Evolutionary conservation across 306 rosid species (phyloP).

Genomic region (Medicago arabica): DNA sequence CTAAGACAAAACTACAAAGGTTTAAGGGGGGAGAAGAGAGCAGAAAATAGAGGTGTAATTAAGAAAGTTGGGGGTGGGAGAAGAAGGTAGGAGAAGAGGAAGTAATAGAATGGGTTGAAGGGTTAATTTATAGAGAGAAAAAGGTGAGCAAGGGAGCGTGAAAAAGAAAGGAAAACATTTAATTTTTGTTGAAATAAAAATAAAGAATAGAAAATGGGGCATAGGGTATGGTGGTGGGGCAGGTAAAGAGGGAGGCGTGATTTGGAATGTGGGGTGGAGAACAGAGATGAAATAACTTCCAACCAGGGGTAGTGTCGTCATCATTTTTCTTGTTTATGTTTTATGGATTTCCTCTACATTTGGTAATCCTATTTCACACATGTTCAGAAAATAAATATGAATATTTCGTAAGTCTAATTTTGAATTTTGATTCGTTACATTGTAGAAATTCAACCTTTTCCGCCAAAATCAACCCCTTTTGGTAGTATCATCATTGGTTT

Average conservation of each 20-base stretch:
- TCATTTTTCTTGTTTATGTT: too few species aligned
- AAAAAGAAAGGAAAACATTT: slow-evolving; percentile 14
- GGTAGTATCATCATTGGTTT: too few species aligned
- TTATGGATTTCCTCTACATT: too few species aligned
- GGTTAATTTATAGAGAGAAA: slow-evolving; percentile 60
- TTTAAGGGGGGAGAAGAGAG: slow-evolving; percentile 49
- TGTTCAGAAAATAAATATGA: too few species aligned
- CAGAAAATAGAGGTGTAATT: neutral
- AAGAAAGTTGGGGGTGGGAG: slow-evolving; percentile 1
- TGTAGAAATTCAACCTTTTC: too few species aligned
- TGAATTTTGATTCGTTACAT: too few species aligned
- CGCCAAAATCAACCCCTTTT: too few species aligned
- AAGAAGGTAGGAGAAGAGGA: slow-evolving; percentile 45
- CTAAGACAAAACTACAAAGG: neutral
- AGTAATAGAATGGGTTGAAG: slow-evolving; percentile 40
- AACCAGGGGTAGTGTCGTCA: slow-evolving; percentile 17
- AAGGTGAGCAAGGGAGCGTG: neutral
- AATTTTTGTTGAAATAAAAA: neutral
- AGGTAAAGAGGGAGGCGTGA: slow-evolving; percentile 2
- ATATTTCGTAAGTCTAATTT: too few species aligned
- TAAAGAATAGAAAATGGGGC: neutral
- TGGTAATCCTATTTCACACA: too few species aligned
- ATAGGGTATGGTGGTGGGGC: slow-evolving; percentile 43
- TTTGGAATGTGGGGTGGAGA: slow-evolving; percentile 42
- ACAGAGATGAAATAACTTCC: slow-evolving; percentile 18